Percentiles rank a stretch among this genome's conserved stretches.
phyloP scores from a whole-genome alignment of 2,329 filamentous ascomycete genomes.

The Fusarium cyanostomum region DNA sequence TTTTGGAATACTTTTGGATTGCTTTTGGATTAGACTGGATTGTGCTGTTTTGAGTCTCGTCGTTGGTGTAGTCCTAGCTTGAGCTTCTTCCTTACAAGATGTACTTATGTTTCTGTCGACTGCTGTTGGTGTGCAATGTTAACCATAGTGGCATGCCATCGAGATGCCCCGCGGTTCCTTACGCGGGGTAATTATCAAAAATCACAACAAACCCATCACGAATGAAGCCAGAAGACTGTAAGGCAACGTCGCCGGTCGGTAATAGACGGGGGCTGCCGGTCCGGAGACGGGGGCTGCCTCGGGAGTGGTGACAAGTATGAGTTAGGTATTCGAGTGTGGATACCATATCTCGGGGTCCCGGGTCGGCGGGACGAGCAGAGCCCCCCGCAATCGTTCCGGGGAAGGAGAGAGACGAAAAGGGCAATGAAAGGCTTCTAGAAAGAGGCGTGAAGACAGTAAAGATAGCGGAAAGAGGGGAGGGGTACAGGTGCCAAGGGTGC shows the following conservation, averaged over 20 bases:
- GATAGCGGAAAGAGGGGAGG: conserved; percentile 14
- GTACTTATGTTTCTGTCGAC: background rate
- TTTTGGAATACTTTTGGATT: background rate
- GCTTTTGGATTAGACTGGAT: background rate
- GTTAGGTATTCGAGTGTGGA: conserved; percentile 36
- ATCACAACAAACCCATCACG: conserved; percentile 2
- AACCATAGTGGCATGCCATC: background rate
- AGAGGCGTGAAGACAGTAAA: conserved; percentile 30
- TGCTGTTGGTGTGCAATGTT: background rate
- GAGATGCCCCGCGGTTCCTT: conserved; percentile 1
- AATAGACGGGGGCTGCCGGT: conserved; percentile 17
- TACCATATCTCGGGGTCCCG: conserved; percentile 40
- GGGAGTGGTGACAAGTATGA: conserved; percentile 43
- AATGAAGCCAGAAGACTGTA: background rate
- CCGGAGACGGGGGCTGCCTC: conserved; percentile 14
- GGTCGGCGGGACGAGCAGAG: conserved; percentile 36
- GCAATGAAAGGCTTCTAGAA: conserved; percentile 37
- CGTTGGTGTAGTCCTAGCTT: background rate
- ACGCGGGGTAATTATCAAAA: conserved; percentile 2
- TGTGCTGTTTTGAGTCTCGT: background rate
- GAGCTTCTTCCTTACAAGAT: background rate
- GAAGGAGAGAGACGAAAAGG: conserved; percentile 9
- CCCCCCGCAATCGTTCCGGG: conserved; percentile 32
- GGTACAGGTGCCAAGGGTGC: conserved; percentile 9
- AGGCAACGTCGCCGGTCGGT: conserved; percentile 6